Evolutionary conservation across 176 grass and related monocot genomes (phyloP), one percentile per base, ranked within the genome.

Genomic region (Aegilops longissima): DNA sequence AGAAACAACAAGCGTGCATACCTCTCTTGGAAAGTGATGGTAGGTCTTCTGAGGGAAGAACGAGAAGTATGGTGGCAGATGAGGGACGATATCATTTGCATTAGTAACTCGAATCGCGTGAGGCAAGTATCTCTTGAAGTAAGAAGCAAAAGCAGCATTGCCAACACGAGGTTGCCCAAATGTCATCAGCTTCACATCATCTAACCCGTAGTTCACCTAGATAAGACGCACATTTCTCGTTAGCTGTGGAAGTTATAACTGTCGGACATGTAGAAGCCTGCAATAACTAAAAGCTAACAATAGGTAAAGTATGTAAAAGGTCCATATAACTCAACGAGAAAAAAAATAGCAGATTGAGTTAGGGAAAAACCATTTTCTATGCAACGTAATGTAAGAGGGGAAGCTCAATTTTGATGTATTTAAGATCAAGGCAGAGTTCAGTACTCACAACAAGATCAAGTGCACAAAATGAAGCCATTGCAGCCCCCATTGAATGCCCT

Each of bases 401-500:
- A 12, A 51, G 8, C 8, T 88, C 20, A 84, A 80, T 38, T 2
- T 54, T 23, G 38, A 84, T 51, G 36, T 61, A 6, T 56, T 80
- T 71, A 29, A 47, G 42, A 84, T 56, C 51, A 45, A 45, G 62
- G 62, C 29, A 83, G 88, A 40, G 72, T 58, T 66, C 36, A 87
- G 66, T 16, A 96, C 90, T 94, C 87, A 99, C 97, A 83, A 87
- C 89, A 86, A 99, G 94, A 94, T 94, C 94, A 40, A 99, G 90
- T 61, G 97, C 94, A 82, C 97, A 99, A 70, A 99, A 99, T 85
- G 97, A 94, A 85, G 97, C 97, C 89, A 96, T 90, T 86, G 97
- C 94, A 21, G 87, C 97, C 68, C 97, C 97, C 97, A 96, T 94
- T 34, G 92, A 99, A 85, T 99, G 97, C 17, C 97, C 92, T 2